These are phyloP conservation scores for Adansonia gregorii DNA, from an alignment of 441 rosid species.

Conservation along the genomic window DNA sequence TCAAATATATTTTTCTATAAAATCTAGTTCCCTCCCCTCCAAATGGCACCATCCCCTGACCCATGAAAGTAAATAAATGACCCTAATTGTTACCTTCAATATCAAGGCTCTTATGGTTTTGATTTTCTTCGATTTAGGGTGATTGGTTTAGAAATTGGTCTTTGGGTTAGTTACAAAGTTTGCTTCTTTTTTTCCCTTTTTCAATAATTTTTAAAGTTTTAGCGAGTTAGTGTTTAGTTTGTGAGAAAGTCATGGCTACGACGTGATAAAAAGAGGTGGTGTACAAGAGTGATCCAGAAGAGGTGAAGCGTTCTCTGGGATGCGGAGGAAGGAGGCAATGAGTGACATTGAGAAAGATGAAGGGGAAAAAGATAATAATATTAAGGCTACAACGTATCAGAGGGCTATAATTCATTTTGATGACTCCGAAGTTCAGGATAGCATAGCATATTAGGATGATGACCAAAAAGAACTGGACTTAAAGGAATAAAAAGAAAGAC, in stretches of 20 bases:
- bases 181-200: background rate
- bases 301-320: conserved; percentile 61
- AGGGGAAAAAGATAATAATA: conserved; percentile 35
- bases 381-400: conserved; percentile 38
- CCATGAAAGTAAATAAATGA: background rate
- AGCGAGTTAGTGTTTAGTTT: conserved; percentile 18
- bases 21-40: conserved; percentile 5
- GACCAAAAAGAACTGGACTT: conserved; percentile 52
- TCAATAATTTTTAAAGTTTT: background rate
- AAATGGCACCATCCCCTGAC: background rate
- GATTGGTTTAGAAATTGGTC: conserved; percentile 15
- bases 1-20: conserved; percentile 15
- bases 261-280: conserved; percentile 60
- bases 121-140: conserved; percentile 19
- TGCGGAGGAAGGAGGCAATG: conserved; percentile 77
- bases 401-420: conserved; percentile 56
- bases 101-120: conserved; percentile 19
- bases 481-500: conserved; percentile 36
- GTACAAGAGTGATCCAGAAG: conserved; percentile 95
- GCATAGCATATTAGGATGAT: conserved; percentile 62
- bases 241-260: conserved; percentile 46
- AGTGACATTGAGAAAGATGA: conserved; percentile 80
- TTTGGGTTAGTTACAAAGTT: conserved; percentile 2
- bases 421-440: conserved; percentile 72
- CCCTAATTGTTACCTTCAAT: background rate